Evolutionary conservation across 2,329 filamentous ascomycete species (phyloP).

Genomic region (Endothia cerciana): DNA sequence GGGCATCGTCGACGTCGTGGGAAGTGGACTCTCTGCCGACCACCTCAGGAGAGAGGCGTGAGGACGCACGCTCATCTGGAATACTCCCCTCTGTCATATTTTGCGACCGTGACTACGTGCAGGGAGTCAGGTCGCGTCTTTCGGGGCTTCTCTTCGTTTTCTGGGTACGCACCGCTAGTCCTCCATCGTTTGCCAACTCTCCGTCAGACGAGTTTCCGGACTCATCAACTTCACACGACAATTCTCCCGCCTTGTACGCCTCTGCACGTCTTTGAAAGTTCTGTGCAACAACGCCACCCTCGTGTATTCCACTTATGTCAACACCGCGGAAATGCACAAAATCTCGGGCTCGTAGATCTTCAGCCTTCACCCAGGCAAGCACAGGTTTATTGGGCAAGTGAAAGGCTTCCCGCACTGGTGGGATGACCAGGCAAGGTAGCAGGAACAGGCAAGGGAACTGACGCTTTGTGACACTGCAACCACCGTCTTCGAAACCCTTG

Average conservation of each 20-base stretch:
- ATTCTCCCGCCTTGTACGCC: neutral
- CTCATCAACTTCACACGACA: neutral
- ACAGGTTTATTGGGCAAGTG: neutral
- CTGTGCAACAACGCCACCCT: neutral
- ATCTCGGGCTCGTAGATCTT: neutral
- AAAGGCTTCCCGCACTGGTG: neutral
- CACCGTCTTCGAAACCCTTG: neutral
- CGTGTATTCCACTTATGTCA: neutral
- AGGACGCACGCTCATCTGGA: neutral
- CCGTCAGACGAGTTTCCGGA: neutral
- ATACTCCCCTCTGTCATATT: neutral
- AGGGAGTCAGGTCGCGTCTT: neutral
- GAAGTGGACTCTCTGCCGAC: neutral
- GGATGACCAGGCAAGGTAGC: neutral
- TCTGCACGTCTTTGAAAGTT: neutral
- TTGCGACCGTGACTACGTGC: neutral
- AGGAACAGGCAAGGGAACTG: constrained; percentile 9
- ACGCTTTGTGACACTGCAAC: neutral
- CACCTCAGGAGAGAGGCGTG: neutral
- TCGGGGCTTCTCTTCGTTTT: neutral
- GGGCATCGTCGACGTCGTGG: neutral
- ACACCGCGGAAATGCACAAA: neutral
- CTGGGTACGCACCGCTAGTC: neutral
- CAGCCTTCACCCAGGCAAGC: constrained; percentile 1
- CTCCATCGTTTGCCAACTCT: neutral